These are phyloP conservation scores for Sicyos baderoa DNA, from an alignment of 306 rosid genomes.

Conservation along the genomic window DNA sequence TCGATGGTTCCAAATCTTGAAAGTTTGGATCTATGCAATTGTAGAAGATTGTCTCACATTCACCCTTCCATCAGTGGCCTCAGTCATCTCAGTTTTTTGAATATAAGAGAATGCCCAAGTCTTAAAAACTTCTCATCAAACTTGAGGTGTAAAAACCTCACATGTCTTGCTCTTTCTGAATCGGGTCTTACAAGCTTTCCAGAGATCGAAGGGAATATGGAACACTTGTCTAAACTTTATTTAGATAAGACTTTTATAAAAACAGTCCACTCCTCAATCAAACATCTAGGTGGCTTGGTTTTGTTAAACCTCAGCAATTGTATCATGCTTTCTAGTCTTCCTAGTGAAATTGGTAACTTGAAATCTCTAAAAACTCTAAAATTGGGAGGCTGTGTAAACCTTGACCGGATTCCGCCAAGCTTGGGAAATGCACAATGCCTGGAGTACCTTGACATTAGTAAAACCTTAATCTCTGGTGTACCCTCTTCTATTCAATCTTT, in stretches of 20 bases:
- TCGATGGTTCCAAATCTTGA: constrained; percentile 20
- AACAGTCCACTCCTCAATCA: neutral
- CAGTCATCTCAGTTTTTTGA: neutral
- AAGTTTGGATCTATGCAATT: constrained; percentile 19
- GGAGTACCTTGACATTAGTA: neutral
- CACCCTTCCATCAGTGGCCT: constrained; percentile 14
- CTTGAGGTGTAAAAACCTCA: constrained; percentile 8
- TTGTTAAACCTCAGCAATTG: neutral
- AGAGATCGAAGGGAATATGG: neutral
- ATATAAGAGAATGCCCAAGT: constrained; percentile 15
- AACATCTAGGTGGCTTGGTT: neutral
- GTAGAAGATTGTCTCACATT: constrained; percentile 15
- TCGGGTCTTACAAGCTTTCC: neutral
- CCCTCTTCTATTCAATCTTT: neutral
- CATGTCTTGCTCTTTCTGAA: neutral
- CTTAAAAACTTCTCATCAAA: neutral
- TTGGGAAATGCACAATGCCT: neutral
- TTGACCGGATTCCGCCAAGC: neutral
- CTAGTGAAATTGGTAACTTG: constrained; percentile 5
- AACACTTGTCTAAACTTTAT: neutral
- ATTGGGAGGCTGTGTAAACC: neutral
- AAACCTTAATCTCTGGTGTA: neutral
- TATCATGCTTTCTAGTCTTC: neutral
- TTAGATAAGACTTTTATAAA: neutral
- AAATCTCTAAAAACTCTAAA: neutral